These are phyloP conservation scores for Populus hybrid DNA, from an alignment of 441 rosid species.

Conservation along the genomic window DNA sequence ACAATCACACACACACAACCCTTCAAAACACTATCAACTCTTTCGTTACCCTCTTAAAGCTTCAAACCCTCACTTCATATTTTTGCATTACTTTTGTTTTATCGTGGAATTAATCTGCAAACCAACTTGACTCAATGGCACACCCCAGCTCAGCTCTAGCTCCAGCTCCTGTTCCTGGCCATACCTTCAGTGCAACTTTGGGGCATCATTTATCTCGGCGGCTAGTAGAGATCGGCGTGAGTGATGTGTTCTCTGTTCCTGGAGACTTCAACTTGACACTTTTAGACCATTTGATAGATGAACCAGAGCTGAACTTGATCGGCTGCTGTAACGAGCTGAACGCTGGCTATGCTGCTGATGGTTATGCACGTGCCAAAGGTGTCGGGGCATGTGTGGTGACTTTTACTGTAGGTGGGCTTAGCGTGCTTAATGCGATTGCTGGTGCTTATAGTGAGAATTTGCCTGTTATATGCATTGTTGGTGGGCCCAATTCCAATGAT, in stretches of 20 bases:
- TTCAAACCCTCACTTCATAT: not conserved
- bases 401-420: conserved; percentile 78
- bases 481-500: conserved; percentile 78
- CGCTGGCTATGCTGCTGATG: conserved; percentile 85
- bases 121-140: conserved; percentile 28
- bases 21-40: not conserved
- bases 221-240: conserved; percentile 72
- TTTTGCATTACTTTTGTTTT: not conserved
- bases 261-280: conserved; percentile 89
- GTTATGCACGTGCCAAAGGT: conserved; percentile 72
- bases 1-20: not conserved
- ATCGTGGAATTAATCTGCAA: conserved; percentile 31
- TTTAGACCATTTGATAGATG: conserved; percentile 72
- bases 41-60: not conserved
- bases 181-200: conserved; percentile 43
- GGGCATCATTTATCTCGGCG: conserved; percentile 78
- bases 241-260: conserved; percentile 79
- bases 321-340: conserved; percentile 98
- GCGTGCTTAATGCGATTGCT: conserved; percentile 70
- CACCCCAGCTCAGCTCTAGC: conserved; percentile 20
- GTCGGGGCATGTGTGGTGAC: conserved; percentile 86
- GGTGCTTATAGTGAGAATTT: conserved; percentile 83
- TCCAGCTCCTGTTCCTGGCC: conserved; percentile 18
- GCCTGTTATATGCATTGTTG: conserved; percentile 66
- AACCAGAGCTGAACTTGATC: conserved; percentile 59